Percentiles rank a stretch among this genome's conserved stretches.
phyloP scores from a whole-genome alignment of 78 protist genomes.

The Speleostelium caveatum region DNA sequence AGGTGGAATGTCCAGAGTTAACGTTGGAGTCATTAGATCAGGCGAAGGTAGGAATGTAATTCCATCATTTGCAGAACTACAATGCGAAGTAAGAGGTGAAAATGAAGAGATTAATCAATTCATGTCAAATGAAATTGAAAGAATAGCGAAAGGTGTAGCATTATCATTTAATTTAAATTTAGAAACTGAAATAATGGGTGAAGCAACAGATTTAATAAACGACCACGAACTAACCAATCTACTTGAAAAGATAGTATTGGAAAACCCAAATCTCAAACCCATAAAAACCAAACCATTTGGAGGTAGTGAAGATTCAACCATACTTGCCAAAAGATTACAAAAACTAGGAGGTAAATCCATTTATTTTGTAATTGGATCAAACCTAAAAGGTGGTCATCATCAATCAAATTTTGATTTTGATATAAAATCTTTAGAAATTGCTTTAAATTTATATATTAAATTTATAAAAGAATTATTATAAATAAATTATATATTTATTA shows the following conservation, averaged over 20 bases:
- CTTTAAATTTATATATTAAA: background rate
- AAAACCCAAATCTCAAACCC: background rate
- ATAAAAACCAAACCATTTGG: slow-evolving; percentile 6
- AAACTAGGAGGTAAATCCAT: slow-evolving; percentile 3
- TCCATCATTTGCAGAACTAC: slow-evolving; percentile 13
- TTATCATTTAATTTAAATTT: background rate
- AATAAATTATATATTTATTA: no score
- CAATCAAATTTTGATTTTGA: slow-evolving; percentile 41
- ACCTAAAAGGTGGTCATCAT: slow-evolving; percentile 18
- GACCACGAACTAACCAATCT: slow-evolving; percentile 11
- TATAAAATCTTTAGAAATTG: background rate
- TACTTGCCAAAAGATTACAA: slow-evolving; percentile 12
- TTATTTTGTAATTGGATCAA: slow-evolving; percentile 6
- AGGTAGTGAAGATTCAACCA: slow-evolving; percentile 49
- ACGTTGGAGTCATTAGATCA: slow-evolving; percentile 25
- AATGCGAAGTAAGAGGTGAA: slow-evolving; percentile 36
- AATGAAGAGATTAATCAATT: slow-evolving; percentile 30
- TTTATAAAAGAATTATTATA: background rate
- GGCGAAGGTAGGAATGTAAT: slow-evolving; percentile 22
- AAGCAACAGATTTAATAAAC: slow-evolving; percentile 18
- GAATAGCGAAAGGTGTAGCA: slow-evolving; percentile 30
- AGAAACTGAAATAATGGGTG: slow-evolving; percentile 44
- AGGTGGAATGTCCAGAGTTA: slow-evolving; percentile 26
- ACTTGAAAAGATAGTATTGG: background rate
- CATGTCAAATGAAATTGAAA: slow-evolving; percentile 16